A percentile compares a stretch with the other conserved stretches of the same genome.
These are phyloP conservation scores for Erysimum cheiranthoides DNA, from an alignment of 345 rosid genomes.

Conservation along the genomic window DNA sequence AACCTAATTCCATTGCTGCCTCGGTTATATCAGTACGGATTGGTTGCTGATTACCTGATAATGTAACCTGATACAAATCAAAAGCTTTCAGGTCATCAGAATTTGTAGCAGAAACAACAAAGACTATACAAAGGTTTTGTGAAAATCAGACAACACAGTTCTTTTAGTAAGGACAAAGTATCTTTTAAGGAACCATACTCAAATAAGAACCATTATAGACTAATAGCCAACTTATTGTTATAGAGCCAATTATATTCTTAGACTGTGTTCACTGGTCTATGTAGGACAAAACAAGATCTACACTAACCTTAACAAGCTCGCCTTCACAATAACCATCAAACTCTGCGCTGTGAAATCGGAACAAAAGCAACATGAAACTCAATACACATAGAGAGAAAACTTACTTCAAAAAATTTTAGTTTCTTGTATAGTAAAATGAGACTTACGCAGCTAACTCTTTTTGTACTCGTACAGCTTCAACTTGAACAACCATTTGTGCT, in stretches of 20 bases:
- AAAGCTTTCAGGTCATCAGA: background rate
- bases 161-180: background rate
- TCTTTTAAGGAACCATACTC: background rate
- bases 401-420: background rate
- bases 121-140: background rate
- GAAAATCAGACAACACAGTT: background rate
- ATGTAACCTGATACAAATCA: slow-evolving; percentile 60
- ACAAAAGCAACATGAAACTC: slow-evolving; percentile 34
- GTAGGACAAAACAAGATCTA: background rate
- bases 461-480: slow-evolving; percentile 90
- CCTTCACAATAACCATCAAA: slow-evolving; percentile 98
- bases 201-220: background rate
- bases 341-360: slow-evolving; percentile 70
- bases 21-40: slow-evolving; percentile 90
- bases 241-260: background rate
- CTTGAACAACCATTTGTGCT: slow-evolving; percentile 99
- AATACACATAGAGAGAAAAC: slow-evolving; percentile 21
- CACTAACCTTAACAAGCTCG: slow-evolving; percentile 82
- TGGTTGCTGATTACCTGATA: slow-evolving; percentile 93
- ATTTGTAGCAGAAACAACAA: background rate
- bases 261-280: background rate
- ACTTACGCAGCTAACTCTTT: slow-evolving; percentile 89
- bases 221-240: background rate
- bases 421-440: background rate
- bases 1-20: slow-evolving; percentile 93